Conservation (phyloP, 768 basidiomycete species). For the Rhodotorula graminis region DNA sequence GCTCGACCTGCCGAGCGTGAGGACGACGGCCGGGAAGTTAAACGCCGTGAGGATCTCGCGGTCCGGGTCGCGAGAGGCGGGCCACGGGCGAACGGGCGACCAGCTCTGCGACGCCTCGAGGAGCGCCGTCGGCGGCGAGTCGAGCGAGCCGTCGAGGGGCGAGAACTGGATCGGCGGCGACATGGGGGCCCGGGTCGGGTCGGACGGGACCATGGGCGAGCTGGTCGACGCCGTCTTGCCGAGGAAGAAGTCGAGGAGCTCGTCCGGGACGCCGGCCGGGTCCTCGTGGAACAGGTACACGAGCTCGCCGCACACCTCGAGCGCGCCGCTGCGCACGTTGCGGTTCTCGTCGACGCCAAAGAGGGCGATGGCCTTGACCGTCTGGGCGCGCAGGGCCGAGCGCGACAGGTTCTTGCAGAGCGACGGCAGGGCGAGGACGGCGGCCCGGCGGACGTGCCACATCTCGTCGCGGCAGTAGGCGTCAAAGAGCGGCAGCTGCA, state of each 20-base stretch:
- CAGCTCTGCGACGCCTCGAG: conserved; percentile 7
- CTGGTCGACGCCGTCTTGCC: conserved; percentile 49
- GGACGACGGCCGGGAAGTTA: conserved; percentile 83
- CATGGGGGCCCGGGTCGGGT: neutral
- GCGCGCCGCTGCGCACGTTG: conserved; percentile 68
- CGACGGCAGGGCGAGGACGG: conserved; percentile 76
- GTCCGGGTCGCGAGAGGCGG: conserved; percentile 55
- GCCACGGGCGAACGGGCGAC: conserved; percentile 18
- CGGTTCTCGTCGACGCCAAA: conserved; percentile 62
- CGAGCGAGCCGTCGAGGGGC: conserved; percentile 33
- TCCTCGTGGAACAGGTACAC: conserved; percentile 69
- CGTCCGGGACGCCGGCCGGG: conserved; percentile 57
- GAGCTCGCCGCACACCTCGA: conserved; percentile 85
- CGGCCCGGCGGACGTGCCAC: conserved; percentile 82
- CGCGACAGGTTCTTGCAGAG: conserved; percentile 64
- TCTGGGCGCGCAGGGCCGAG: conserved; percentile 59
- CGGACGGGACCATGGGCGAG: neutral
- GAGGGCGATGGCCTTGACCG: conserved; percentile 60
- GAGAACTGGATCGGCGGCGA: conserved; percentile 11
- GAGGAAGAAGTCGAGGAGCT: conserved; percentile 71
- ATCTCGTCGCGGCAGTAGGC: conserved; percentile 61
- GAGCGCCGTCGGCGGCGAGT: conserved; percentile 23
- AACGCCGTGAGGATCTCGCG: conserved; percentile 76
- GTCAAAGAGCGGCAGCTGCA: conserved; percentile 75
- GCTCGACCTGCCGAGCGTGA: conserved; percentile 68